Conservation (phyloP, 2,329 filamentous ascomycete species). For the Xylariaceae sp. region DNA sequence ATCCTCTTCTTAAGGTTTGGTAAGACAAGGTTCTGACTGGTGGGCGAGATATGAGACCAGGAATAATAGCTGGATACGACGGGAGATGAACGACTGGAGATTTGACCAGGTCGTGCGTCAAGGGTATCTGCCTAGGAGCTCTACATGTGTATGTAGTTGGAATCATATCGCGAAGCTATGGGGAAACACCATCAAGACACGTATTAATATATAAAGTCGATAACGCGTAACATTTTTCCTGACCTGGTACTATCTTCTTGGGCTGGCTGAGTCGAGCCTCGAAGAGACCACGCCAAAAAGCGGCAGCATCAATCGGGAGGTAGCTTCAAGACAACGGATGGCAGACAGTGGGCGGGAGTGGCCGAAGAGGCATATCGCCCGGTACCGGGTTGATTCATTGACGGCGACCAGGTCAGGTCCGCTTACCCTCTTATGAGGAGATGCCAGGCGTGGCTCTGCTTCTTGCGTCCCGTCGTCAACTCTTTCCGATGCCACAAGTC, state of each 20-base stretch:
- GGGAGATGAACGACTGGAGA: no score
- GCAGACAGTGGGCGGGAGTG: constrained; percentile 6
- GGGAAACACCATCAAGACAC: neutral
- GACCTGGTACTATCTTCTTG: neutral
- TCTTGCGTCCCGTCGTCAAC: no score
- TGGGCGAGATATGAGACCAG: no score
- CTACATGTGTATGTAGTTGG: no score
- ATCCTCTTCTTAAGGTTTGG: no score
- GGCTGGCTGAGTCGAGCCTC: neutral
- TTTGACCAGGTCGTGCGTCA: no score
- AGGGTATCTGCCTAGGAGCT: no score
- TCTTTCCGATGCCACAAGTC: no score
- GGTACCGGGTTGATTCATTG: constrained; percentile 6
- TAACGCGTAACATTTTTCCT: neutral
- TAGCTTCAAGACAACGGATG: constrained; percentile 5
- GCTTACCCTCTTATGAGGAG: neutral
- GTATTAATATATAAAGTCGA: neutral
- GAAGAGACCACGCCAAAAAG: neutral
- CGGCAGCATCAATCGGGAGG: neutral
- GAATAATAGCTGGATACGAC: no score
- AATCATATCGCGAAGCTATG: neutral
- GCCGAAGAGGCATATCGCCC: constrained; percentile 13
- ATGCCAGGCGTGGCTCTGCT: no score
- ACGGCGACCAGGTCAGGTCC: neutral
- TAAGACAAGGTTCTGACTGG: no score